Conservation (phyloP, 2,329 filamentous ascomycete genomes). For the Fusarium metavorans region DNA sequence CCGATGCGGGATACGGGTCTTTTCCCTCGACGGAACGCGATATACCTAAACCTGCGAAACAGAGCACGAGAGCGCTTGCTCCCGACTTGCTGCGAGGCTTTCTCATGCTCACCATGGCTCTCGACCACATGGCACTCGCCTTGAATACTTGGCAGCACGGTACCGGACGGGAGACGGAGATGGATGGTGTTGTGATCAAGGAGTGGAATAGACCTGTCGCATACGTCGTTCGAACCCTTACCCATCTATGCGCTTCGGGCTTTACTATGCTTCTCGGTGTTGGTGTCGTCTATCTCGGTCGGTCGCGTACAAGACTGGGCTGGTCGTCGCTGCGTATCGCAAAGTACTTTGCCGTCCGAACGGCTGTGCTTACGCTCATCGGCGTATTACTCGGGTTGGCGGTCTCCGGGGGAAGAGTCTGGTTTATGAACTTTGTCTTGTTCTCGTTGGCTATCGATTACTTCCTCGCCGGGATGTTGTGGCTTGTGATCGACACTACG, state of each 20-base stretch:
- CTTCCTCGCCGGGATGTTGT: conserved; percentile 56
- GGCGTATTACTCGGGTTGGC: conserved; percentile 48
- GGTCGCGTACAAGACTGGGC: conserved; percentile 54
- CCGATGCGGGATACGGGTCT: conserved; percentile 15
- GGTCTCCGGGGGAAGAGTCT: conserved; percentile 50
- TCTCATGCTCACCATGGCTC: conserved; percentile 59
- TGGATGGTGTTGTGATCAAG: conserved; percentile 50
- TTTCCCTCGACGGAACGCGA: conserved; percentile 12
- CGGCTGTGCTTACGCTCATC: conserved; percentile 51
- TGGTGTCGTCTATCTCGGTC: conserved; percentile 58
- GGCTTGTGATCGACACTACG: conserved; percentile 51
- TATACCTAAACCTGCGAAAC: conserved; percentile 30
- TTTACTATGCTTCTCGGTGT: conserved; percentile 61
- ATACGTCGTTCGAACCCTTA: conserved; percentile 55
- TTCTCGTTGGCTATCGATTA: conserved; percentile 61
- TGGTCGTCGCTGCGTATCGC: conserved; percentile 53
- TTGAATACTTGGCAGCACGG: conserved; percentile 57
- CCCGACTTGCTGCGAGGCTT: conserved; percentile 60
- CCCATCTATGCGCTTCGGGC: conserved; percentile 59
- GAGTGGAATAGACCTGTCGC: conserved; percentile 54
- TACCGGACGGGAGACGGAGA: conserved; percentile 52
- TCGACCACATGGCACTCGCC: conserved; percentile 56
- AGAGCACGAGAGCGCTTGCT: conserved; percentile 51
- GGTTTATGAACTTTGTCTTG: conserved; percentile 58
- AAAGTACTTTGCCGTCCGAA: conserved; percentile 54